Percentiles rank a stretch among this genome's conserved stretches.
These are phyloP conservation scores for Mangifera indica DNA, from an alignment of 345 rosid genomes.

Conservation along the genomic window DNA sequence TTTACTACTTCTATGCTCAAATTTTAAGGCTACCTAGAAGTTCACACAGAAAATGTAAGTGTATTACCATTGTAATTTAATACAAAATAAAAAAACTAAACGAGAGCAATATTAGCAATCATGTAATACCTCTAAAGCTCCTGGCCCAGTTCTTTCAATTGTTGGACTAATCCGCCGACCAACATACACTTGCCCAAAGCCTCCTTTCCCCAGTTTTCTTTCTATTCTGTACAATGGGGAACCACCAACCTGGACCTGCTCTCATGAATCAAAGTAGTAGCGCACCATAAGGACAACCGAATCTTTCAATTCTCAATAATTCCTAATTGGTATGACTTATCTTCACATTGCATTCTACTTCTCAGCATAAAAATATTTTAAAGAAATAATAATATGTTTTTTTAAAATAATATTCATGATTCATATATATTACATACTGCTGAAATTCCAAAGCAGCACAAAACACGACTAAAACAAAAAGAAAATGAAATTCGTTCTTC, in stretches of 20 bases:
- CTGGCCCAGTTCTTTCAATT: constrained; percentile 65
- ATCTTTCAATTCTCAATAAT: background rate
- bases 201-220: constrained; percentile 91
- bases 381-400: too few relatives aligned
- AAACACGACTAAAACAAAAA: too few relatives aligned
- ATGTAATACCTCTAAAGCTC: constrained; percentile 64
- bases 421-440: background rate
- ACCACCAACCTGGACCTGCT: constrained; percentile 84
- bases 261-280: constrained; percentile 10
- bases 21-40: constrained; percentile 87
- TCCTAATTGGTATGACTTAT: too few relatives aligned
- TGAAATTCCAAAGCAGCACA: background rate
- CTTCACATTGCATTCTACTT: too few relatives aligned
- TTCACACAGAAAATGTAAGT: constrained; percentile 5
- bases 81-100: background rate
- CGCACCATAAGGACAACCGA: background rate
- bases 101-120: constrained; percentile 3
- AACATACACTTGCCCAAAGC: constrained; percentile 96
- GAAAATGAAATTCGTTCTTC: too few relatives aligned
- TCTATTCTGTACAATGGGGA: constrained; percentile 79
- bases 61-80: background rate
- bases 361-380: too few relatives aligned
- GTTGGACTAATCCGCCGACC: constrained; percentile 57
- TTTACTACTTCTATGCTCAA: constrained; percentile 94
- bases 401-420: background rate